These are phyloP conservation scores for Pseudogymnoascus destructans DNA, from an alignment of 2,329 filamentous ascomycete genomes.

Conservation along the genomic window DNA sequence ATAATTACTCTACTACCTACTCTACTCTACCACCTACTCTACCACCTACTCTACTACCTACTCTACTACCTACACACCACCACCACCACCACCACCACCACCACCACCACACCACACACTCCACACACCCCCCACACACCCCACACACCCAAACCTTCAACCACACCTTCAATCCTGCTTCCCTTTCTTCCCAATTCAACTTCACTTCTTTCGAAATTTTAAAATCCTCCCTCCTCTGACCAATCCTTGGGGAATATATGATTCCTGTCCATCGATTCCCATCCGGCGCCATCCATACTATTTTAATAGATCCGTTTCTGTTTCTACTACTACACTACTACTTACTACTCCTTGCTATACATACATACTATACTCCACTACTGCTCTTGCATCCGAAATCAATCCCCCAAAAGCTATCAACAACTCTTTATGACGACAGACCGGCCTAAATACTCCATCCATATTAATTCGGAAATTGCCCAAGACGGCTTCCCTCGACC, in stretches of 20 bases:
- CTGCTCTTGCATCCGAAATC: not conserved
- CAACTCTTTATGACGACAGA: not conserved
- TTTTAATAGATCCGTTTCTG: not conserved
- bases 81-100: not conserved
- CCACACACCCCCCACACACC: no score
- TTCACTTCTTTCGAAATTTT: not conserved
- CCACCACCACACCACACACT: not conserved
- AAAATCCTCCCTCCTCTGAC: not conserved
- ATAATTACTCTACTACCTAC: no score
- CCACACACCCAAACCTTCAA: not conserved
- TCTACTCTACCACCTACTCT: no score
- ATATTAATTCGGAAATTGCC: not conserved
- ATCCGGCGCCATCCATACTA: not conserved
- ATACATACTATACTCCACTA: not conserved
- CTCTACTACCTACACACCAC: not conserved
- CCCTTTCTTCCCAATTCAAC: not conserved
- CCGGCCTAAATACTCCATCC: not conserved
- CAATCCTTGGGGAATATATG: not conserved
- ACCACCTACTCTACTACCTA: no score
- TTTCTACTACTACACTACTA: conserved; percentile 8
- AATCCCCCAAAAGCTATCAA: not conserved
- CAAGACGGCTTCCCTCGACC: not conserved
- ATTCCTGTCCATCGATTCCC: not conserved
- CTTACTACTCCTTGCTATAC: conserved; percentile 25
- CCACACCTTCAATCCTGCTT: not conserved